These are phyloP conservation scores for Neobulgaria alba DNA, from an alignment of 2,329 filamentous ascomycete genomes.

Conservation along the genomic window DNA sequence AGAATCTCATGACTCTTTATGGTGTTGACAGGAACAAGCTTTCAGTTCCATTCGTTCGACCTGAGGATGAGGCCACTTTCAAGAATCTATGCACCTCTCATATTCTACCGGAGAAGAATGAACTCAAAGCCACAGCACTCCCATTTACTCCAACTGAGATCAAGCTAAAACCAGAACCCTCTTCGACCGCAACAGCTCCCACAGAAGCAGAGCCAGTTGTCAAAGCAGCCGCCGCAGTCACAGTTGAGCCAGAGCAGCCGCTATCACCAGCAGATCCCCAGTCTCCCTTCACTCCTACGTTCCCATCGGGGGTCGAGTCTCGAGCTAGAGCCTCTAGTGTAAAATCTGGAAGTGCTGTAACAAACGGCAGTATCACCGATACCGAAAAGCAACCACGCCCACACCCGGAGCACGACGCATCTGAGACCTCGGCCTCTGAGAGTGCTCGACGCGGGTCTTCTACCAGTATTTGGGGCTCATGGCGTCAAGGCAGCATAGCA, in stretches of 20 bases:
- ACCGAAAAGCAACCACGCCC: conserved; percentile 13
- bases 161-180: conserved; percentile 9
- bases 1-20: conserved; percentile 80
- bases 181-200: no score
- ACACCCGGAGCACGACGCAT: conserved; percentile 8
- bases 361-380: conserved; percentile 13
- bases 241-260: not conserved
- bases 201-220: conserved; percentile 4
- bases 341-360: conserved; percentile 7
- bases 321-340: conserved; percentile 13
- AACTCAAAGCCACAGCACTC: conserved; percentile 39
- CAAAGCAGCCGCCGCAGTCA: conserved; percentile 8
- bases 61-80: conserved; percentile 77
- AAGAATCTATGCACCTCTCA: conserved; percentile 63
- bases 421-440: conserved; percentile 12
- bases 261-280: conserved; percentile 10
- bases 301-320: conserved; percentile 7
- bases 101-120: conserved; percentile 44
- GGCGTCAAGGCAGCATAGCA: conserved; percentile 46
- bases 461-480: conserved; percentile 61
- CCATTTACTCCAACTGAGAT: conserved; percentile 25
- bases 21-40: conserved; percentile 81
- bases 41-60: conserved; percentile 83
- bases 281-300: conserved; percentile 13
- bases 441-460: conserved; percentile 37